Conservation (phyloP, 2,329 filamentous ascomycete genomes). For the Ustulina deusta region DNA sequence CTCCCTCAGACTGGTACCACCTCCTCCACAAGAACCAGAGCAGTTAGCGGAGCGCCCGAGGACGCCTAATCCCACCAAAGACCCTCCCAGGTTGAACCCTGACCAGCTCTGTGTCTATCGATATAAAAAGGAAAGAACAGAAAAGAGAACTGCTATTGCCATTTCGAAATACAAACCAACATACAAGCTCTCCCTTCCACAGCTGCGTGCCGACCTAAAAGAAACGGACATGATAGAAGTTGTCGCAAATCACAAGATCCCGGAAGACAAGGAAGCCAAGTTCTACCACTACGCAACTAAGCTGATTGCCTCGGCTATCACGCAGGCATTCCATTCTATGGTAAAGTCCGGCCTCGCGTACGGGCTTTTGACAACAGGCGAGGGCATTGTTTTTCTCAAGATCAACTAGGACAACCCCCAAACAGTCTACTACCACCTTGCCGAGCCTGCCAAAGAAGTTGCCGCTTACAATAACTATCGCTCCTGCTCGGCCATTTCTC, state of each 20-base stretch:
- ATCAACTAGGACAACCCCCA: slow-evolving; percentile 48
- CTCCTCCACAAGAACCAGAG: slow-evolving; percentile 15
- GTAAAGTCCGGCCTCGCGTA: slow-evolving; percentile 59
- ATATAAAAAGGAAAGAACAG: slow-evolving; percentile 21
- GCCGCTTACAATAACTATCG: slow-evolving; percentile 39
- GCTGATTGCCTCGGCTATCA: slow-evolving; percentile 54
- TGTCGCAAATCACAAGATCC: slow-evolving; percentile 40
- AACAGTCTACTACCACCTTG: slow-evolving; percentile 51
- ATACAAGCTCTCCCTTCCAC: slow-evolving; percentile 58
- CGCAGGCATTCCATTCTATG: slow-evolving; percentile 64
- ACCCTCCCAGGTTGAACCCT: slow-evolving; percentile 42
- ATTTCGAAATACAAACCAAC: slow-evolving; percentile 61
- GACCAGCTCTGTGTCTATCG: slow-evolving; percentile 52
- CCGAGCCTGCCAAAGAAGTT: slow-evolving; percentile 48
- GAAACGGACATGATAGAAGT: slow-evolving; percentile 58
- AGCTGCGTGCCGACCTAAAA: slow-evolving; percentile 58
- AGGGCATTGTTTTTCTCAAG: slow-evolving; percentile 59
- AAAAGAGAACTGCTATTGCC: slow-evolving; percentile 46
- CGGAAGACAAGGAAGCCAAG: slow-evolving; percentile 14
- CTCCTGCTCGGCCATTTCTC: slow-evolving; percentile 47
- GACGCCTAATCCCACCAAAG: slow-evolving; percentile 19
- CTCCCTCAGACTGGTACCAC: too few relatives aligned
- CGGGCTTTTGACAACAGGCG: slow-evolving; percentile 57
- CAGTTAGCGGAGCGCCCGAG: slow-evolving; percentile 7
- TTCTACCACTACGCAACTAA: slow-evolving; percentile 25